Base-by-base conservation (phyloP, 805 yeast genomes). In the Huiozyma sinensis region DNA sequence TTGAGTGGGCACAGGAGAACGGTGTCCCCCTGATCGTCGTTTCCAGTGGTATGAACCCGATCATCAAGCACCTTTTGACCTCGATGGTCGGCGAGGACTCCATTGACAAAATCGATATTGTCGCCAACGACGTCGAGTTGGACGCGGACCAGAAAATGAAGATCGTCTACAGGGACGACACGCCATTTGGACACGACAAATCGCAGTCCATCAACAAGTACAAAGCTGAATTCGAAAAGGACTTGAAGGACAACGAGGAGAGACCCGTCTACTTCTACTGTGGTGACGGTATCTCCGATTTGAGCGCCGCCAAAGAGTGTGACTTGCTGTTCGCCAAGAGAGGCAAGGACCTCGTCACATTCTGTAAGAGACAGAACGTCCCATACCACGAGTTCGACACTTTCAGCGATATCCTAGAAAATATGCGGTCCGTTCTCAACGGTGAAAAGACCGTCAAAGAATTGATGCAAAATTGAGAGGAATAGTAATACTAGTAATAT, bases 221-320 rank as follows among this genome's bases (percentile, higher is more conserved):
- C 47, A 66, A 58, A 61, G 56, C 46, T 48, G 56, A 50, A 44
- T 60, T 47, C 49, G 65, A 50, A 27, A 48, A 60, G 8, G 60
- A 61, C 17, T 54, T 48, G 49, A 53, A 44, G 11, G 51, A 54
- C 9, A 64, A 61, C 33, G 61, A 55, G 6, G 56, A 63, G 17
- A 71, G 76, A 40, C 95, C 95, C 11, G 68, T 70, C 35, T 72
- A 87, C 54, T 86, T 90, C 62, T 92, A 92, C 70, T 85, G 95
- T 58, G 99, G 99, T 47, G 99, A 92, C 63, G 99, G 99, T 50
- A 96, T 92, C 31, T 81, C 94, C 39, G 99, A 92, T 64, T 70
- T 92, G 53, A 77, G 87, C 46, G 98, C 98, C 27, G 97, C 97
- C 27, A 81, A 83, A 58, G 96, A 92, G 64, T 88, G 98, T 36